Evolutionary conservation across 495 filamentous ascomycete genomes (phyloP), one percentile per base, ranked within the genome.

Genomic region (Hypomontagnella monticulosa): DNA sequence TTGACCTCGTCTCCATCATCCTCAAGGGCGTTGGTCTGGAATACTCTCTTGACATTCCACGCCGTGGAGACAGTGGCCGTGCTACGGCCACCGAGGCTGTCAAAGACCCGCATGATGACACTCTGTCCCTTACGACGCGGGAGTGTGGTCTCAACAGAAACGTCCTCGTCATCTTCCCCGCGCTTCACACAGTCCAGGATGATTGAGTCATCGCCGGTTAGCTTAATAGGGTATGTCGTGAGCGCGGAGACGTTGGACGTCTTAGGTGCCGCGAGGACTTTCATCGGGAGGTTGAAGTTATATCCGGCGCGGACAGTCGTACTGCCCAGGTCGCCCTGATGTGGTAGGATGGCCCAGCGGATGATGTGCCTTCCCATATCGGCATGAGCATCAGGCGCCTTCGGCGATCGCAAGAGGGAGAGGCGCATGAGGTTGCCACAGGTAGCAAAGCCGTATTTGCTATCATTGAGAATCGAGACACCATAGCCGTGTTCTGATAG

Each of bases 381-480:
- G 53, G 95, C 95, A 71, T 97, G 88, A 10, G 89, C 93, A 72
- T 99, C 95, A 15, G 95, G 95, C 0, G 95, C 95, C 71, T 98
- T 99, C n/a, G 95, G 91, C 40, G 93, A 89, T 30, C 95, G 87
- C 7, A 99, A 85, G 37, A 99, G 82, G 41, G 89, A 93, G 12
- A 99, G 81, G 14, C 95, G 88, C 95, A 99, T 99, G 37, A 94
- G 76, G 63, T 88, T 92, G n/a, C 95, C 95, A 48, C 81, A 82
- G 16, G 92, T 96, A 36, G 95, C 95, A 75, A 99, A 99, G 19
- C 95, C 95, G 67, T 97, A 97, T 76, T 99, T 99, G 77, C 86
- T 90, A 73, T 99, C 95, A 75, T 99, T 99, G 30, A 98, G 83
- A 67, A 99, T 90, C 4, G 91, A 93, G 1, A 99, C 91, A 62